These are phyloP conservation scores for Quercus agrifolia DNA, from an alignment of 306 rosid species.

Conservation along the genomic window DNA sequence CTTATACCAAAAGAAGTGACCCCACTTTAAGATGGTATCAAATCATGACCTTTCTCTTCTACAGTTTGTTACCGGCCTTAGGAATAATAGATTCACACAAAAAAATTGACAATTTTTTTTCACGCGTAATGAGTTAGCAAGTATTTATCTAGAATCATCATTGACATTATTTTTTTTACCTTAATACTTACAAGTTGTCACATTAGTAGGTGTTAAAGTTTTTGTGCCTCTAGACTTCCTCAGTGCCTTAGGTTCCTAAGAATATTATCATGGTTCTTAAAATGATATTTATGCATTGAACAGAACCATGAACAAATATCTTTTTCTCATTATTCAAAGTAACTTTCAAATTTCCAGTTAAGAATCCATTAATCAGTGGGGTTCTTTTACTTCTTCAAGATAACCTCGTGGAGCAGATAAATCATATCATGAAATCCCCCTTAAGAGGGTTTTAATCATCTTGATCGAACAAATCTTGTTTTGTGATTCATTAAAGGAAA, in stretches of 20 bases:
- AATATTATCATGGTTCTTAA: neutral
- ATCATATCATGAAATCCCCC: constrained; percentile 1
- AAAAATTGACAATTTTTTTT: too few species aligned
- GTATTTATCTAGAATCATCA: rapidly evolving
- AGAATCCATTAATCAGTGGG: constrained; percentile 21
- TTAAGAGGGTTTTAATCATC: neutral
- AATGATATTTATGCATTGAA: constrained; percentile 1
- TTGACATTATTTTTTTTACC: too few species aligned
- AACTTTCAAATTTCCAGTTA: constrained; percentile 2
- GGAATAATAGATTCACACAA: too few species aligned
- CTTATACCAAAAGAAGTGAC: neutral
- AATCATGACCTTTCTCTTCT: neutral
- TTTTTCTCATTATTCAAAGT: neutral
- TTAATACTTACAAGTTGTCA: too few species aligned
- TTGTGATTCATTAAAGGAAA: neutral
- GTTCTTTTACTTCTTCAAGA: constrained; percentile 14
- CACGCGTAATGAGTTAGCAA: rapidly evolving
- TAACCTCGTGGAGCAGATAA: neutral
- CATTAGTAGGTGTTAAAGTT: too few species aligned
- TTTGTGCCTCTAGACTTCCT: too few species aligned
- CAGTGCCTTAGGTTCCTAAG: neutral
- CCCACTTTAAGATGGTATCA: neutral
- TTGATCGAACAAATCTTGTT: neutral
- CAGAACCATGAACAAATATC: neutral
- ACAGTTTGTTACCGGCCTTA: too few species aligned